Evolutionary conservation across 2,329 filamentous ascomycete genomes (phyloP).

Genomic region (Sporothrix protearum): DNA sequence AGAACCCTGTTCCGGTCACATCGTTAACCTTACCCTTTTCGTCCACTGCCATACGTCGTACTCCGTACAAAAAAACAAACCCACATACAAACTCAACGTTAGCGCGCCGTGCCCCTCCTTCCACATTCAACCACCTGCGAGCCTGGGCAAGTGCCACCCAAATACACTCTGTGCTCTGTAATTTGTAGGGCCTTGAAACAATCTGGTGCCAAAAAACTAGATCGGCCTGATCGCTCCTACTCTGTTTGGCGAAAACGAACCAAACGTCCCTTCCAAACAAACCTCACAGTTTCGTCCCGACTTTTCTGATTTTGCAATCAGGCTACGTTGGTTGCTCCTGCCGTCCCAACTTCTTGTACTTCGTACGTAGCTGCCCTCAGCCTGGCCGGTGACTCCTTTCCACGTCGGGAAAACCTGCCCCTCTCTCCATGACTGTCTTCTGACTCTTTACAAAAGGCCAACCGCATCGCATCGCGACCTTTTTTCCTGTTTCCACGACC

Average conservation of each 20-base stretch:
- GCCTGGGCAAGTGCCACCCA: not conserved
- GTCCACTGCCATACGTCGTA: not conserved
- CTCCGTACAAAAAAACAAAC: too few relatives aligned
- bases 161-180: too few relatives aligned
- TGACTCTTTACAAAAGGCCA: constrained; percentile 14
- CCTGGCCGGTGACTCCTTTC: not conserved
- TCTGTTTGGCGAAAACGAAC: not conserved
- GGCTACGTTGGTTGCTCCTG: not conserved
- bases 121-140: not conserved
- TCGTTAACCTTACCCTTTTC: constrained; percentile 15
- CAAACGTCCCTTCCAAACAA: not conserved
- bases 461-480: constrained; percentile 4
- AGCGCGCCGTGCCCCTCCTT: constrained; percentile 15
- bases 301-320: not conserved
- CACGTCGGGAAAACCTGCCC: not conserved
- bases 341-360: constrained; percentile 1
- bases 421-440: not conserved
- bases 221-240: constrained; percentile 1
- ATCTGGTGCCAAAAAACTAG: not conserved
- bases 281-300: not conserved
- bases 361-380: not conserved
- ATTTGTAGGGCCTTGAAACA: not conserved
- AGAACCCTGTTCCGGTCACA: not conserved
- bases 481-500: not conserved
- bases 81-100: not conserved